Evolutionary conservation across 495 filamentous ascomycete species (phyloP), one percentile per base, ranked within the genome.

Genomic region (Aspergillus nidulans): DNA sequence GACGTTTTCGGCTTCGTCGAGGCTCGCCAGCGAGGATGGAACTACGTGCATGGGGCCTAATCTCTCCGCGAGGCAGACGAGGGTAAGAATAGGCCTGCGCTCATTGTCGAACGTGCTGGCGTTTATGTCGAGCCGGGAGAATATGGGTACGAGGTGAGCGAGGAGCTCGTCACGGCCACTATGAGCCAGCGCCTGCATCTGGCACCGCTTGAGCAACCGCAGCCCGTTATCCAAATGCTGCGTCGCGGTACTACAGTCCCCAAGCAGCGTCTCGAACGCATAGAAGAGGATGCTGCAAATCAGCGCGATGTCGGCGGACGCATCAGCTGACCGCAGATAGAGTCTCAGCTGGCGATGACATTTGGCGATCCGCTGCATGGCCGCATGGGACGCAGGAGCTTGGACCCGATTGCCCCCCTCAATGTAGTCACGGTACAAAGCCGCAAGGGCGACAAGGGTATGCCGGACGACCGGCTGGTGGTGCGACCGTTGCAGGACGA

Each of bases 371-470:
- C 58, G 50, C 39, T 59, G 39, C 13, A 65, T 51, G 18, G 24
- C 42, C 20, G 18, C 10, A 1, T 19, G 4, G 6, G 47, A 21
- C 1, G 45, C 51, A 6, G 49, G 23, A 0, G 28, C 8, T 5
- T 18, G 42, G 18, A 34, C 30, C 20, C 26, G 26, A 10, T 49
- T 20, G 3, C 28, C 45, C 6, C 16, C 34, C 36, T 56, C 26
- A 6, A 39, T 15, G 15, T 55, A 41, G 8, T 58, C 60, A 4
- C 39, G 59, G 28, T 65, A 60, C n/a, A 65, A 49, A 3, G 58
- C 55, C 9, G 66, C 72, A 8, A 78, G 63, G 0, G 73, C 68
- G 46, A 74, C 66, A 1, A 76, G 61, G 18, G 72, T 70, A 62
- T 74, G 72, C 12, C 71, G 69, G 23, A 78, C 65, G 2, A 73